Base-by-base conservation (phyloP, 495 filamentous ascomycete species). In the Penicillium mononematosum region DNA sequence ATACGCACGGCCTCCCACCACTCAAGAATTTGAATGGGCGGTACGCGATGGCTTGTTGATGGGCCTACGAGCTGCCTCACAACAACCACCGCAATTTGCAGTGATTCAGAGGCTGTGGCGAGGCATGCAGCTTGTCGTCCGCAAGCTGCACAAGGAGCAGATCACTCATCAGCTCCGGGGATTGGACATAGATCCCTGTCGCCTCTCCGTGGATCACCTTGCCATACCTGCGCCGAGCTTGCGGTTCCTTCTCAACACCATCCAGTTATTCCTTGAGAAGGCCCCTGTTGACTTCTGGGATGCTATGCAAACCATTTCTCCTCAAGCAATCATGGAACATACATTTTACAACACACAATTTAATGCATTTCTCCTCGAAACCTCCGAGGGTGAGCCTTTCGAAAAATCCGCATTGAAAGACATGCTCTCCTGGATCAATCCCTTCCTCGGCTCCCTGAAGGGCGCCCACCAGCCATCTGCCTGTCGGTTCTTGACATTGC, bases 201-300 rank as follows among this genome's bases (percentile, higher is more conserved):
- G 81, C 11, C 74, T 96, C 16, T 84, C 86, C 24, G 78, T 96
- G 10, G 87, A 91, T 22, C 90, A 96, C 64, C 75, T 96, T 25
- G 75, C 74, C 19, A 78, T 86, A 19, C 76, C 83, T 44, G 83
- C 80, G 1, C 75, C 80, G 3, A 79, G 84, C 11, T 73, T 95
- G 47, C 70, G 77, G 11, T 74, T 84, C 58, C 71, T 92, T 5
- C 64, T 94, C 27, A 81, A 84, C 55, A 83, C 84, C 1, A 83
- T 94, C 47, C 78, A 80, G 29, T 76, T 69, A 10, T 77, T 96
- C 14, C 72, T 97, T 43, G 81, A 85, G 54, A 88, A 88, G 55
- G 87, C 89, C 0, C 81, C 89, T 0, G 81, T 79, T 43, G 87
- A 88, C 54, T 95, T 96, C 62, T 96, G 92, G 92, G 86, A 87